phyloP scores from a whole-genome alignment of 768 basidiomycete genomes.

The Nidularia sp. region DNA sequence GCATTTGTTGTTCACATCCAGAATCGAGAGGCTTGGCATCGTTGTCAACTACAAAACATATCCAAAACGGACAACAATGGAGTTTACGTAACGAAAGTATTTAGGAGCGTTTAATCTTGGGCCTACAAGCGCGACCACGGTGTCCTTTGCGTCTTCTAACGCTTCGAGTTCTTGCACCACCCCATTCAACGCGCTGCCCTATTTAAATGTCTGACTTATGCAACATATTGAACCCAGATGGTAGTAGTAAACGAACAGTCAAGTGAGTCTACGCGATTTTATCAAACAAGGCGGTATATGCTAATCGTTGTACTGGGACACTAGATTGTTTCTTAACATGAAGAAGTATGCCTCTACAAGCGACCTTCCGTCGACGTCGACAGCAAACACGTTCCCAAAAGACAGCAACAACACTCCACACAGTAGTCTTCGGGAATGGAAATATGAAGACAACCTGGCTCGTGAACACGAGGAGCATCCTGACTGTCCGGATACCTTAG shows the following conservation, averaged over 20 bases:
- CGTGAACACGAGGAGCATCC: constrained; percentile 61
- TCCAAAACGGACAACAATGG: too few species aligned
- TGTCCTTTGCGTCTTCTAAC: too few species aligned
- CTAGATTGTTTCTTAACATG: not conserved
- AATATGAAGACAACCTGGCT: constrained; percentile 8
- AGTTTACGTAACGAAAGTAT: too few species aligned
- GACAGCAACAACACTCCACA: too few species aligned
- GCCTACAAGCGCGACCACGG: too few species aligned
- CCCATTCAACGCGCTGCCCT: not conserved
- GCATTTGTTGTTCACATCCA: too few species aligned
- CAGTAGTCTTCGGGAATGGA: constrained; percentile 9
- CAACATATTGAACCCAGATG: constrained; percentile 55
- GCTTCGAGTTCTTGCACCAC: too few species aligned
- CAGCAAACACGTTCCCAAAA: constrained; percentile 10
- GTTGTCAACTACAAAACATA: too few species aligned
- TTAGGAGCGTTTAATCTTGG: too few species aligned
- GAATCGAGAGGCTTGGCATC: too few species aligned
- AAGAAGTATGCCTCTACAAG: constrained; percentile 15
- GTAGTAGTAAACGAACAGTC: constrained; percentile 27
- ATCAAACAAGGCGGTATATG: too few species aligned
- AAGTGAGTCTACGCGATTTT: constrained; percentile 29
- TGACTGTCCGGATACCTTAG: constrained; percentile 74
- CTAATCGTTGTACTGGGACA: constrained; percentile 6
- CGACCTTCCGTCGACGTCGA: constrained; percentile 29
- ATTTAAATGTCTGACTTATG: constrained; percentile 51